A percentile compares a stretch with the other conserved stretches of the same genome.
Conservation (phyloP, 177 flowering plant species). For the Telopea speciosissima region DNA sequence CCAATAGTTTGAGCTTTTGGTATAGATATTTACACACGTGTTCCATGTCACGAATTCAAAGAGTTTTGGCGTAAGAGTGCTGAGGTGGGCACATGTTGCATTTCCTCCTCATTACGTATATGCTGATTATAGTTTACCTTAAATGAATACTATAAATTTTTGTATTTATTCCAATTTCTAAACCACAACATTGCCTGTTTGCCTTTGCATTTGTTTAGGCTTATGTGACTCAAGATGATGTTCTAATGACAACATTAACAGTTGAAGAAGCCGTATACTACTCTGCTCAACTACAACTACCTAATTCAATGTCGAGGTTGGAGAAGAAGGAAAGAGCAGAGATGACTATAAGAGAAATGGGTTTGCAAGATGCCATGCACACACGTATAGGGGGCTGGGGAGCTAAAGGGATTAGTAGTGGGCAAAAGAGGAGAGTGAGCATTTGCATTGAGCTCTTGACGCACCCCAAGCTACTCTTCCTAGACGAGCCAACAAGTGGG, state of each 20-base stretch:
- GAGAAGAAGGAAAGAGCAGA: constrained; percentile 32
- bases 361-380: constrained; percentile 26
- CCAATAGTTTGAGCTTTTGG: too few relatives aligned
- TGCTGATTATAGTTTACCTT: too few relatives aligned
- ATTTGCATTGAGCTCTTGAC: constrained; percentile 29
- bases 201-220: constrained; percentile 20
- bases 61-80: too few relatives aligned
- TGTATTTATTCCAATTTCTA: too few relatives aligned
- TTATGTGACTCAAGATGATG: constrained; percentile 43
- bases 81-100: too few relatives aligned
- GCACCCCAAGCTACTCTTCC: constrained; percentile 17
- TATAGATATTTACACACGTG: too few relatives aligned
- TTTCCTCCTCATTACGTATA: too few relatives aligned
- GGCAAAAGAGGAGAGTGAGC: constrained; percentile 29
- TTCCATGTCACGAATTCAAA: too few relatives aligned
- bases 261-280: constrained; percentile 36
- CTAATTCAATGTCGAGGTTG: constrained; percentile 27
- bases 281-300: constrained; percentile 40
- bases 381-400: constrained; percentile 37
- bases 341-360: constrained; percentile 35
- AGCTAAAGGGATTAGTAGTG: constrained; percentile 32
- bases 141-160: background rate
- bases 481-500: constrained; percentile 47
- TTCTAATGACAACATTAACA: constrained; percentile 28
- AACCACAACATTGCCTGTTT: background rate